phyloP scores from a whole-genome alignment of 1,139 yeast species.

The Nakaseomyces glabratus region DNA sequence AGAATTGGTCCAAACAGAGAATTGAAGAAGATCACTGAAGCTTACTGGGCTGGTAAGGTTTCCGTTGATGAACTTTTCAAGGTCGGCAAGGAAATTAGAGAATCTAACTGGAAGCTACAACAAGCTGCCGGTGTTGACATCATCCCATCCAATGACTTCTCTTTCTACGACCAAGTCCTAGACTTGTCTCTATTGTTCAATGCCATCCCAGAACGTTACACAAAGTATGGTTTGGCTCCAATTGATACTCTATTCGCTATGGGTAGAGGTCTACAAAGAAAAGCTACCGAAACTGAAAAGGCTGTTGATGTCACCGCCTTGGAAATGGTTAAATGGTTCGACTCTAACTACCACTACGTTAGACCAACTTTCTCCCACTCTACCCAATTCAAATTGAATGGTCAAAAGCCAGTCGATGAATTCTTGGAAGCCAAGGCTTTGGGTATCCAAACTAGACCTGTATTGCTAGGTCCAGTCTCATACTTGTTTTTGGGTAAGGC shows the following conservation, averaged over 20 bases:
- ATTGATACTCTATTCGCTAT: slow-evolving; percentile 93
- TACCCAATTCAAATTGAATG: slow-evolving; percentile 92
- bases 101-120: slow-evolving; percentile 95
- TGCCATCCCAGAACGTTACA: slow-evolving; percentile 93
- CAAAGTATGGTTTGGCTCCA: slow-evolving; percentile 81
- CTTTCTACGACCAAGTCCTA: slow-evolving; percentile 93
- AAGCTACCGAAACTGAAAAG: slow-evolving; percentile 75
- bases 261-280: slow-evolving; percentile 99
- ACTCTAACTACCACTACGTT: slow-evolving; percentile 98
- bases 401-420: slow-evolving; percentile 94
- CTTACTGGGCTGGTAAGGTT: slow-evolving; percentile 96
- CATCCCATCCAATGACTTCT: slow-evolving; percentile 96
- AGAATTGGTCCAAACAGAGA: slow-evolving; percentile 99
- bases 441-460: slow-evolving; percentile 97
- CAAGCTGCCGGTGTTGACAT: slow-evolving; percentile 94
- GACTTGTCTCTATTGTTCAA: slow-evolving; percentile 90
- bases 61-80: slow-evolving; percentile 77
- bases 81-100: slow-evolving; percentile 93
- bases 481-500: slow-evolving; percentile 94
- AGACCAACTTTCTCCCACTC: slow-evolving; percentile 98
- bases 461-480: slow-evolving; percentile 91
- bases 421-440: slow-evolving; percentile 94
- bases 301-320: slow-evolving; percentile 98
- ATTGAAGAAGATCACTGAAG: slow-evolving; percentile 95
- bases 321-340: slow-evolving; percentile 99